Base-by-base conservation (phyloP, 495 filamentous ascomycete genomes). In the Niebla homalea region DNA sequence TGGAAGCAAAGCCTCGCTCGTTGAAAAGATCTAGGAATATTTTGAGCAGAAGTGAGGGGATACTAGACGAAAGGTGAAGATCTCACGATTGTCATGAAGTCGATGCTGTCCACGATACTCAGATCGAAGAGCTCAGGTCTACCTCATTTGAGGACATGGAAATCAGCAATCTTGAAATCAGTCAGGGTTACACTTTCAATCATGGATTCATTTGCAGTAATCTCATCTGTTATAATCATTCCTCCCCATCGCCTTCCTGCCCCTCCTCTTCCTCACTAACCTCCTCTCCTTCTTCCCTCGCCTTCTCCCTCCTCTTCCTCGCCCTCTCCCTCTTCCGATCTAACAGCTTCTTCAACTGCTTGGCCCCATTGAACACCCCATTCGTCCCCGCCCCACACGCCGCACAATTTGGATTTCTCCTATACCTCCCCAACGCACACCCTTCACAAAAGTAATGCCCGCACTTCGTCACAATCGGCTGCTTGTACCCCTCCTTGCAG, bases 401-500 rank as follows among this genome's bases (percentile, higher is more conserved):
- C 6, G 86, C 87, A 64, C 93, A 98, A 3, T 75, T 74, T 11
- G 87, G 88, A 54, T 83, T 82, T 62, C 80, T 85, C 53, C 81
- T 72, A 64, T 96, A 97, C 49, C 87, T 65, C 58, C 84, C 74
- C 55, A 98, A 66, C 32, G 90, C 92, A 62, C 93, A 97, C 0
- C 69, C 68, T 61, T 95, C 84, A 64, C 92, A 98, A 55, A 97
- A 98, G 59, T 96, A 97, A 63, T 97, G 93, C 4, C 87, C 83
- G 51, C 93, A 97, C 55, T 85, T 84, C 29, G 92, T 98, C 12
- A 89, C 69, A 18, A 97, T 80, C 2, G 92, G 89, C 43, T 78
- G 70, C 56, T 80, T 82, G 64, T 98, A 98, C 8, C 80, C 66
- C 38, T 78, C 78, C 59, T 79, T 79, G 70, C 92, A 98, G 51